A percentile compares a stretch with the other conserved stretches of the same genome.
phyloP scores from a whole-genome alignment of 2,329 filamentous ascomycete species.

The Fusarium fracticaudum region DNA sequence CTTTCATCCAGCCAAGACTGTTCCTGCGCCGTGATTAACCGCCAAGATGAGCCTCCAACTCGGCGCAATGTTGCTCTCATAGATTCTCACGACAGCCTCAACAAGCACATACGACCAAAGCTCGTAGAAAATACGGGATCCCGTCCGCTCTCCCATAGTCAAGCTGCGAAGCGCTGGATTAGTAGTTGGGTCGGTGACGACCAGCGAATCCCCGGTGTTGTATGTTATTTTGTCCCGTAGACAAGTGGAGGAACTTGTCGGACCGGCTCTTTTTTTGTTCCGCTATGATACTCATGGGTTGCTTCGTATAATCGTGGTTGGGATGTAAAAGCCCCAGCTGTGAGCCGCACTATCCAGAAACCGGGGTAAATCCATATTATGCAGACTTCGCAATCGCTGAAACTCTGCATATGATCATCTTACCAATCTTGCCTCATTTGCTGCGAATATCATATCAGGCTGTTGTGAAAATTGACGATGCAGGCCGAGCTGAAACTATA shows the following conservation, averaged over 20 bases:
- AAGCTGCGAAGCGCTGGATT: conserved; percentile 22
- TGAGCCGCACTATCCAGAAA: neutral
- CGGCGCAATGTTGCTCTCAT: neutral
- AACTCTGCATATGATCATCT: conserved; percentile 10
- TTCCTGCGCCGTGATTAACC: neutral
- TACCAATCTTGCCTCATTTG: conserved; percentile 2
- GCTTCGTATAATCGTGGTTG: neutral
- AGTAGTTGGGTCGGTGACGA: conserved; percentile 30
- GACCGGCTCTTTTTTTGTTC: neutral
- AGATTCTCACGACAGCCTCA: fast-evolving
- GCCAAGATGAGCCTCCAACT: neutral
- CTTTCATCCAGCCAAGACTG: neutral
- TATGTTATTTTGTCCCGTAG: neutral
- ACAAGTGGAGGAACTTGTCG: neutral
- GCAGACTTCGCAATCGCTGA: neutral
- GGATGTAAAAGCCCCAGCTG: neutral
- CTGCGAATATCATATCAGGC: conserved; percentile 2
- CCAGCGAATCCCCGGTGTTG: conserved; percentile 27
- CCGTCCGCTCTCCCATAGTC: conserved; percentile 23
- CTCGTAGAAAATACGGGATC: conserved; percentile 28
- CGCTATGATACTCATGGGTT: too few relatives aligned
- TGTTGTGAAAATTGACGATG: conserved; percentile 8
- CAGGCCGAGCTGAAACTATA: conserved; percentile 3
- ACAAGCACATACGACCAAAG: conserved; percentile 21
- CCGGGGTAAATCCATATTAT: conserved; percentile 10